Evolutionary conservation across 495 filamentous ascomycete genomes (phyloP).

Genomic region (Podospora fimiseda): DNA sequence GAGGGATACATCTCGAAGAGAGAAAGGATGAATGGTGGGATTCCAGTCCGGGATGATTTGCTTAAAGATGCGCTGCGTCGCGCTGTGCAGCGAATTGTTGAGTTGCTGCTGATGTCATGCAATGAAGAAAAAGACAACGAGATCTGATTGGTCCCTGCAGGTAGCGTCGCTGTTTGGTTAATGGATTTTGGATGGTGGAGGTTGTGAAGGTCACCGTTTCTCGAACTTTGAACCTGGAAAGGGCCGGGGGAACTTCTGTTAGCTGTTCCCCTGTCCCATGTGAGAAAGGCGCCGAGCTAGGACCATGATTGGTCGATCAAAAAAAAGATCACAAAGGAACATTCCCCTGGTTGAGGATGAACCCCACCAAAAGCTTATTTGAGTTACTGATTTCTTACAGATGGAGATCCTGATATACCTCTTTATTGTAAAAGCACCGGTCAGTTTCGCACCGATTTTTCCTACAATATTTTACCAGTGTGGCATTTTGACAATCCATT

Average conservation of each 20-base stretch:
- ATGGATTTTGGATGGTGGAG: neutral
- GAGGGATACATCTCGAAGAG: slow-evolving; percentile 18
- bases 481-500: too few relatives aligned
- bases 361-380: neutral
- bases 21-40: neutral
- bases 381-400: too few relatives aligned
- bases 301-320: neutral
- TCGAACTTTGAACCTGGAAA: neutral
- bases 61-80: slow-evolving; percentile 11
- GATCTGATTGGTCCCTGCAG: slow-evolving; percentile 5
- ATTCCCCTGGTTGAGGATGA: neutral
- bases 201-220: neutral
- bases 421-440: too few relatives aligned
- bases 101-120: neutral
- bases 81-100: slow-evolving; percentile 5
- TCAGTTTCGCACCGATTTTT: too few relatives aligned
- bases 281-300: neutral
- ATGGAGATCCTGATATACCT: too few relatives aligned
- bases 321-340: neutral
- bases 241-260: neutral
- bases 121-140: neutral
- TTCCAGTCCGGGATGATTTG: neutral
- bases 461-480: too few relatives aligned
- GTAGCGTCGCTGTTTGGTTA: slow-evolving; percentile 1
- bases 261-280: neutral